phyloP scores from a whole-genome alignment of 2,329 filamentous ascomycete genomes.

The Cordyceps militaris region DNA sequence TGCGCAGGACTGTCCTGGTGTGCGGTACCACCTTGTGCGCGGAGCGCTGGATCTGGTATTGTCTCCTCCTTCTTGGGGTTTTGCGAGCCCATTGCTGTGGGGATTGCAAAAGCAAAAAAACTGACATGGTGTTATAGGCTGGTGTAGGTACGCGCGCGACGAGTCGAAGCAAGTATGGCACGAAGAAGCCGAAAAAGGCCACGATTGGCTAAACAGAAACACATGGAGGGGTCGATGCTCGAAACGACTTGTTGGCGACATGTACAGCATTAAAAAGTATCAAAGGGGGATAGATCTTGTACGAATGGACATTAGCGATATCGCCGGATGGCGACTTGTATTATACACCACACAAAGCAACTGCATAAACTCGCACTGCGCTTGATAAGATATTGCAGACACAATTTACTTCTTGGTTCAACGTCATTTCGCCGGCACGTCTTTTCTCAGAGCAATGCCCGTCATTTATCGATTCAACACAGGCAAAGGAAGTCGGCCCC shows the following conservation, averaged over 20 bases:
- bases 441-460: too few species aligned
- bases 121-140: conserved; percentile 48
- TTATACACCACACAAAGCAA: conserved; percentile 3
- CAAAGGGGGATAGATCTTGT: neutral
- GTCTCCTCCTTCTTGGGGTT: neutral
- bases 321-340: conserved; percentile 8
- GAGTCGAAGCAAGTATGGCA: conserved; percentile 92
- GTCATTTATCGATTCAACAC: too few species aligned
- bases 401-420: neutral
- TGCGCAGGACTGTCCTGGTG: conserved; percentile 97
- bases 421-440: neutral
- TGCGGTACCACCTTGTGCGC: conserved; percentile 88
- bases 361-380: neutral
- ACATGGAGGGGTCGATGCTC: neutral
- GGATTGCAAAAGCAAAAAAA: neutral
- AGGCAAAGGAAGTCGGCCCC: too few species aligned
- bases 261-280: neutral
- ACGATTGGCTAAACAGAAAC: conserved; percentile 42
- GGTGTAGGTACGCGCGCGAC: conserved; percentile 81
- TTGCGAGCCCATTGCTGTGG: neutral
- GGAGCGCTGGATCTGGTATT: conserved; percentile 85
- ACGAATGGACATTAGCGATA: conserved; percentile 9
- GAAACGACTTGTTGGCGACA: neutral
- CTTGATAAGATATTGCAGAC: neutral
- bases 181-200: conserved; percentile 93